A percentile compares a stretch with the other conserved stretches of the same genome.
These are phyloP conservation scores for Orbilia quercus DNA, from an alignment of 2,329 filamentous ascomycete species.

Conservation along the genomic window DNA sequence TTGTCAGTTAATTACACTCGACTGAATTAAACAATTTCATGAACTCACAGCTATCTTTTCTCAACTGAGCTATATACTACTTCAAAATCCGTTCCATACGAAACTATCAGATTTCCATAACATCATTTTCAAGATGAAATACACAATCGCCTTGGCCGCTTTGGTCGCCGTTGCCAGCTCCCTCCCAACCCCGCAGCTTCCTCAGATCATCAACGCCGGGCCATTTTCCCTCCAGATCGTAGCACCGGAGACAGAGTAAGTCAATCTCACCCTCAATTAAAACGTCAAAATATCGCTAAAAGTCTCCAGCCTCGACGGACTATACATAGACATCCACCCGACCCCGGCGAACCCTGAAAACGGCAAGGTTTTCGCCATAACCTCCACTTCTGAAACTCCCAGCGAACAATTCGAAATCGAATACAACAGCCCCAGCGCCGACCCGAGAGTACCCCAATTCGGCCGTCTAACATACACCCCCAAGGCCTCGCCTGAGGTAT, in stretches of 20 bases:
- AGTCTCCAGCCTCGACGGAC: conserved; percentile 14
- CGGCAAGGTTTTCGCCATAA: conserved; percentile 36
- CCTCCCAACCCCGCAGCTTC: conserved; percentile 27
- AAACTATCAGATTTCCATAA: background rate
- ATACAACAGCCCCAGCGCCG: conserved; percentile 27
- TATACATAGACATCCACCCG: conserved; percentile 30
- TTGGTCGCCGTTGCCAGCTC: conserved; percentile 36
- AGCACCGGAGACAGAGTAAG: conserved; percentile 43
- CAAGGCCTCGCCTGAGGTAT: conserved; percentile 23
- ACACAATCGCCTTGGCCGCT: conserved; percentile 32
- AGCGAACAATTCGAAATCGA: conserved; percentile 35
- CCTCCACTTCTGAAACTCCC: conserved; percentile 21
- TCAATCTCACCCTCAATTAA: background rate
- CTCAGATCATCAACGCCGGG: conserved; percentile 39
- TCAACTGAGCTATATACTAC: background rate
- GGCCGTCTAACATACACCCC: conserved; percentile 45
- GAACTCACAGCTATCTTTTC: background rate
- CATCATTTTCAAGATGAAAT: conserved; percentile 33
- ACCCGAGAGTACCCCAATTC: conserved; percentile 21
- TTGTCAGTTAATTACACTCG: background rate
- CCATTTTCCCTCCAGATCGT: conserved; percentile 46
- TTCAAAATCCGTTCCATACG: background rate
- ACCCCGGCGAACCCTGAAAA: conserved; percentile 25
- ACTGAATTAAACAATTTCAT: too few species aligned
- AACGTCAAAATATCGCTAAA: background rate